These are phyloP conservation scores for Lagenidium sp. DNA, from an alignment of 352 stramenopile species.

Conservation along the genomic window DNA sequence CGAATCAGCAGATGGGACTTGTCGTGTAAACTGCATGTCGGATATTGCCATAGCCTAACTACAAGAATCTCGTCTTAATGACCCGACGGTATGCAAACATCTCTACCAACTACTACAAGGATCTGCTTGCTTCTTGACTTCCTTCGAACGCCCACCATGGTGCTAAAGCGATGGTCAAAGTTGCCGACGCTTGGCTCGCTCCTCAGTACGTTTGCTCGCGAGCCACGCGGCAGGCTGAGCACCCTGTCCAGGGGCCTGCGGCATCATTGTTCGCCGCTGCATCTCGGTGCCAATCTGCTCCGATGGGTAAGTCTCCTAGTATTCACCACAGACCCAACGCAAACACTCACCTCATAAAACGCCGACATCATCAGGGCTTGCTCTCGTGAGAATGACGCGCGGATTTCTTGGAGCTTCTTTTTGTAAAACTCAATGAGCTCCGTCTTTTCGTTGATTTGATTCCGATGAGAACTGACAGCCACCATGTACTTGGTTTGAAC, in stretches of 20 bases:
- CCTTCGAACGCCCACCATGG: no score
- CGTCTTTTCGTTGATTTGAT: slow-evolving; percentile 83
- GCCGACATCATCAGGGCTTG: slow-evolving; percentile 85
- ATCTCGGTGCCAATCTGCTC: slow-evolving; percentile 82
- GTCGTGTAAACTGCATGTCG: no score
- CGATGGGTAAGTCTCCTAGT: neutral
- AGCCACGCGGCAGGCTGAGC: slow-evolving; percentile 64
- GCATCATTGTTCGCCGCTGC: slow-evolving; percentile 84
- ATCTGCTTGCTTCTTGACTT: no score
- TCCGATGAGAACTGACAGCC: slow-evolving; percentile 79
- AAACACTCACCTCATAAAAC: slow-evolving; percentile 69
- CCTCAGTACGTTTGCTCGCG: slow-evolving; percentile 75
- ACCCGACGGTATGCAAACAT: no score
- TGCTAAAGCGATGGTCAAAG: slow-evolving; percentile 24
- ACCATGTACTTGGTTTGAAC: slow-evolving; percentile 90
- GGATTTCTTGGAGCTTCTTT: slow-evolving; percentile 81
- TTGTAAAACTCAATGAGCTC: slow-evolving; percentile 79
- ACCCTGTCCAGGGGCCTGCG: slow-evolving; percentile 39
- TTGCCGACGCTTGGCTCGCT: slow-evolving; percentile 73
- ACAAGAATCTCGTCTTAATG: neutral
- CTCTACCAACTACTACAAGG: no score
- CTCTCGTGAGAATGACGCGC: slow-evolving; percentile 71
- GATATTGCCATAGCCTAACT: no score
- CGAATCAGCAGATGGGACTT: no score
- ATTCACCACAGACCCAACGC: no score